phyloP scores from a whole-genome alignment of 2,329 filamentous ascomycete genomes.

The Metarhizium guizhouense region DNA sequence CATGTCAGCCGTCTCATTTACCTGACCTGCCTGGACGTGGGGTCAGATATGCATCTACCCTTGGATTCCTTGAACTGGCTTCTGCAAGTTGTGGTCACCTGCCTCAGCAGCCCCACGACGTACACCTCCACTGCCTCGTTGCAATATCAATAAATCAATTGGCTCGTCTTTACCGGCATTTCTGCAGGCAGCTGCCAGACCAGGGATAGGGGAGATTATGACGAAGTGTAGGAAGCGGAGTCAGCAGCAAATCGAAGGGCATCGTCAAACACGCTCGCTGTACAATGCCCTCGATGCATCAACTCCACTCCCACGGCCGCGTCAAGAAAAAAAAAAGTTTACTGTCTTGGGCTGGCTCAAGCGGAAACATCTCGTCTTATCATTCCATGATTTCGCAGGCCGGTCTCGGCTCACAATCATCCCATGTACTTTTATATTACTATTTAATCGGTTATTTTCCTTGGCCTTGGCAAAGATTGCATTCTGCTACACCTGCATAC shows the following conservation, averaged over 20 bases:
- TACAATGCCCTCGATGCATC: background rate
- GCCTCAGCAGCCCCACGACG: conserved; percentile 7
- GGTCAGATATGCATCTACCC: conserved; percentile 9
- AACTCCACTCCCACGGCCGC: conserved; percentile 5
- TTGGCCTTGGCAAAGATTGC: background rate
- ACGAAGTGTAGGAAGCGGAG: background rate
- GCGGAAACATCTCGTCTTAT: conserved; percentile 1
- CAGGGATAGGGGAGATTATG: background rate
- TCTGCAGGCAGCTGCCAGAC: background rate
- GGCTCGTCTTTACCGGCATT: conserved; percentile 1
- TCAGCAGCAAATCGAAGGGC: background rate
- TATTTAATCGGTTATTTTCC: background rate
- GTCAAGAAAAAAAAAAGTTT: background rate
- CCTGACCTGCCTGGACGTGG: conserved; percentile 5
- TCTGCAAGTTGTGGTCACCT: conserved; percentile 9
- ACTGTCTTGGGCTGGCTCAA: conserved; percentile 16
- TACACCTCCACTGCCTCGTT: conserved; percentile 2
- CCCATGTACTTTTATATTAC: background rate
- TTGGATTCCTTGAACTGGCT: conserved; percentile 5
- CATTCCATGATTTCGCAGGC: background rate
- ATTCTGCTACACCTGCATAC: background rate
- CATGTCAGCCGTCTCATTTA: conserved; percentile 7
- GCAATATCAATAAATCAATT: conserved; percentile 7
- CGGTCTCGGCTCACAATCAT: background rate
- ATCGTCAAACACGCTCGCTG: background rate